Base-by-base conservation (phyloP, 306 rosid species). In the Corylus americana region DNA sequence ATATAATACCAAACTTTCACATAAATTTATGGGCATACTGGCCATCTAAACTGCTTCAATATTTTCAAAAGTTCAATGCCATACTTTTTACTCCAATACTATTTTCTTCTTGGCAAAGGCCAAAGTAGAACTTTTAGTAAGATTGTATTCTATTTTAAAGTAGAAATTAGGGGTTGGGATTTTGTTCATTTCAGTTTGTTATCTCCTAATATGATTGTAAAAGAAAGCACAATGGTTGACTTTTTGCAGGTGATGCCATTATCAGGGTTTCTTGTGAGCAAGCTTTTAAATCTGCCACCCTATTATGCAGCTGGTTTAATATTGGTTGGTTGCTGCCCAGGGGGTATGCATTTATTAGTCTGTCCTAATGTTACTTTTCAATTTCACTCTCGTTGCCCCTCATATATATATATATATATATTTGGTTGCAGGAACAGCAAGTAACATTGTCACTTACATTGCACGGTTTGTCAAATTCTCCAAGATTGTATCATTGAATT, bases 261-360 rank as follows among this genome's bases (percentile, higher is more conserved):
- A 67, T 89, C 94, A 22, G 98, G 86, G 13, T 90, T 74, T 83
- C 73, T 92, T 54, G 68, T 90, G 75, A 90, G 98, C 92, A 92
- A 88, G 88, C 88, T 90, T 67, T 78, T 92, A 73, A 94, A 94
- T 73, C 78, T 90, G 74, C 93, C 98, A 20, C 83, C 98, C 45
- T 83, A 90, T 84, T 92, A 83, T 85, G 98, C 98, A 10, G 98
- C 96, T 74, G 98, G 98, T 77, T 82, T 92, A 77, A 92, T 94
- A 78, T 82, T 94, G 85, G 87, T 90, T 71, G 96, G 83, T 3
- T 88, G 97, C 89, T 90, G 97, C 77, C 98, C 98, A 0, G 98
- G 94, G 7, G 98, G 98, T 94, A 84, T 58, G 86, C 50, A 53
- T 75, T 50, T 57, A 20, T 64, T 70, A 72, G 49, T 73, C 58